Percentiles rank a stretch among this genome's conserved stretches.
These are phyloP conservation scores for Leccinum longicurvipes DNA, from an alignment of 768 basidiomycete species.

Conservation along the genomic window DNA sequence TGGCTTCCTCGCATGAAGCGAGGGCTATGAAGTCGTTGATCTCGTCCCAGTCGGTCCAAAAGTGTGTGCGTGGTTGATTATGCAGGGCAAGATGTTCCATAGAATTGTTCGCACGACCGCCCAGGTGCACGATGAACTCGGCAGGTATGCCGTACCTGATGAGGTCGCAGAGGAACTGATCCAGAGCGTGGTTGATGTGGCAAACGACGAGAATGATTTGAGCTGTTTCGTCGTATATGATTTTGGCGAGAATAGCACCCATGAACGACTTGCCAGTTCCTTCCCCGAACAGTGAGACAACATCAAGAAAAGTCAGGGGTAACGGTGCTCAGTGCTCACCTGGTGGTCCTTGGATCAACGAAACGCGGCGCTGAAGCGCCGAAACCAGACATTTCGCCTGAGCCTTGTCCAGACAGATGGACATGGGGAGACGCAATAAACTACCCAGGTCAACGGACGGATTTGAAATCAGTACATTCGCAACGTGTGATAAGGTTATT, in stretches of 20 bases:
- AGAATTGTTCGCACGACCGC: conserved; percentile 47
- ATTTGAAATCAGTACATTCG: conserved; percentile 28
- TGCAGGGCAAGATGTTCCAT: conserved; percentile 47
- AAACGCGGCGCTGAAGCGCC: conserved; percentile 51
- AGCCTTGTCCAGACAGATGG: conserved; percentile 47
- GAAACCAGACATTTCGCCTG: conserved; percentile 46
- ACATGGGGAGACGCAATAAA: conserved; percentile 33
- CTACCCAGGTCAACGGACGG: conserved; percentile 37
- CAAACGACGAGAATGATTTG: conserved; percentile 62
- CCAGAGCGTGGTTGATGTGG: conserved; percentile 71
- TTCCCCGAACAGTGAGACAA: conserved; percentile 20
- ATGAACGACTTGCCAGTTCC: conserved; percentile 76
- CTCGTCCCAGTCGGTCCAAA: conserved; percentile 1
- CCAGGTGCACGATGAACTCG: conserved; percentile 49
- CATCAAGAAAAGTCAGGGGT: not conserved
- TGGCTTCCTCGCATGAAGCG: conserved; percentile 34
- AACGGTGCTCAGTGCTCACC: conserved; percentile 41
- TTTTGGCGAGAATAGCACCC: conserved; percentile 60
- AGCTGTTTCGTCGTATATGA: conserved; percentile 44
- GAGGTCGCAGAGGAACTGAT: conserved; percentile 62
- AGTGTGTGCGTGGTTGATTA: conserved; percentile 1
- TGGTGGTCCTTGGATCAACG: conserved; percentile 70
- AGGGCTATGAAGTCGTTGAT: conserved; percentile 22
- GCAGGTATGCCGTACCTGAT: conserved; percentile 54
- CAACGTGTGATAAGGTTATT: conserved; percentile 8